Evolutionary conservation across 352 stramenopile genomes (phyloP), one percentile per base, ranked within the genome.

Genomic region (Albugo laibachii): DNA sequence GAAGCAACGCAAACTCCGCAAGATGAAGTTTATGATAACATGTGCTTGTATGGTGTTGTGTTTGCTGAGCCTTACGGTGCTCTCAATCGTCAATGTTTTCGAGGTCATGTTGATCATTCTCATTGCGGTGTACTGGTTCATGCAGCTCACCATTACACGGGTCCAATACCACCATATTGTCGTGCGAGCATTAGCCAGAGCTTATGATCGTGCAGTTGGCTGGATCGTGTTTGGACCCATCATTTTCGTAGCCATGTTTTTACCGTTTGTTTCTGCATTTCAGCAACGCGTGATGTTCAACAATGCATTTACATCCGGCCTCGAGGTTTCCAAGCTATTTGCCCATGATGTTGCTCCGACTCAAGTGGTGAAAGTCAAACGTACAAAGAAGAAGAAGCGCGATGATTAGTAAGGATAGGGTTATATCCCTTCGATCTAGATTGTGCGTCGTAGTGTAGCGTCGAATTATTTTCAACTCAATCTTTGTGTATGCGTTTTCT

Each of bases 221-320:
- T 92, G 78, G 78, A 85, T 92, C 47, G 72, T 92, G 41, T 92
- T 92, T 48, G 78, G 78, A 13, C 78, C 78, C 31, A 85, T 91
- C 62, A 79, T 91, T 66, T 72, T 91, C 52, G 65, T 92, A 36
- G 66, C 75, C 38, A 92, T 92, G 78, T 92, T 92, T 65, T 54
- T 92, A 59, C 78, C 78, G 13, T 92, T 92, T 61, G 78, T 92
- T 53, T 69, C 73, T 15, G 70, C 63, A 11, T 92, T 88, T 67
- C 78, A 92, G 63, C 75, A 92, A 60, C 75, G 78, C 47, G 72
- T 92, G 47, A 92, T 92, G 78, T 92, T 92, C 55, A 92, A 92
- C 65, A 86, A 82, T 52, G 78, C 78, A 19, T 92, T 92, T 56
- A 92, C 75, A 43, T 86, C 78, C 12, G 78, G 78, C 27, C 57